Percentiles rank a stretch among this genome's conserved stretches.
Conservation (phyloP, 129 eudicot genomes). For the Lactuca saligna region DNA sequence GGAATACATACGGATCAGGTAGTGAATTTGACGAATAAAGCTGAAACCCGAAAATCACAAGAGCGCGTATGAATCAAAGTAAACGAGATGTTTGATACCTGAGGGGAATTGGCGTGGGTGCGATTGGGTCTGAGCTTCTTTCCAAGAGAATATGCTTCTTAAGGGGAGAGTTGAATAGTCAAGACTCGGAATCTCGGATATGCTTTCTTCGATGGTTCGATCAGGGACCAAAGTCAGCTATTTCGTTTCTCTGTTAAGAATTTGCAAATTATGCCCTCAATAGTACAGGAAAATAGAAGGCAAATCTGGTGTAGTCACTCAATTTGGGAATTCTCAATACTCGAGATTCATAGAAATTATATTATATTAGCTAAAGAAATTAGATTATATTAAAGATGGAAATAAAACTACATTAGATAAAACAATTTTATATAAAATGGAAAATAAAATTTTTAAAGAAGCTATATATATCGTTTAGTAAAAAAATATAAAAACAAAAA, state of each 20-base stretch:
- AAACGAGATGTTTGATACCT: conserved; percentile 11
- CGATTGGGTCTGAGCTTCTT: conserved; percentile 25
- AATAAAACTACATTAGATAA: too few species aligned
- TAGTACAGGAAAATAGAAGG: background rate
- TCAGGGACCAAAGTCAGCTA: conserved; percentile 17
- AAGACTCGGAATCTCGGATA: conserved; percentile 13
- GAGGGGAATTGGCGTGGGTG: conserved; percentile 12
- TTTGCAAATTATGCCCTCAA: conserved; percentile 3
- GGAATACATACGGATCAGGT: conserved; percentile 22
- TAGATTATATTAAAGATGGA: too few species aligned
- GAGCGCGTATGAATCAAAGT: conserved; percentile 1
- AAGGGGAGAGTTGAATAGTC: conserved; percentile 19
- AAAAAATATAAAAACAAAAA: too few species aligned
- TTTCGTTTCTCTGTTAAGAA: conserved; percentile 21
- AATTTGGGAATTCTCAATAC: too few species aligned
- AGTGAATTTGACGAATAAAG: conserved; percentile 6
- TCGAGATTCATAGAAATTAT: too few species aligned
- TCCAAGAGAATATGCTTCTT: conserved; percentile 30
- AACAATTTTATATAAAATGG: too few species aligned
- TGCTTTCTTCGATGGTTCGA: conserved; percentile 27
- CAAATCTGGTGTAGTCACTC: conserved; percentile 2
- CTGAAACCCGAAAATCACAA: conserved; percentile 17
- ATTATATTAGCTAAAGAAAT: too few species aligned
- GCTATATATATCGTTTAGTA: too few species aligned
- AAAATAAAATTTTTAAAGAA: too few species aligned